Evolutionary conservation across 2,329 filamentous ascomycete genomes (phyloP).

Genomic region (Cercospora zeae-maydis): DNA sequence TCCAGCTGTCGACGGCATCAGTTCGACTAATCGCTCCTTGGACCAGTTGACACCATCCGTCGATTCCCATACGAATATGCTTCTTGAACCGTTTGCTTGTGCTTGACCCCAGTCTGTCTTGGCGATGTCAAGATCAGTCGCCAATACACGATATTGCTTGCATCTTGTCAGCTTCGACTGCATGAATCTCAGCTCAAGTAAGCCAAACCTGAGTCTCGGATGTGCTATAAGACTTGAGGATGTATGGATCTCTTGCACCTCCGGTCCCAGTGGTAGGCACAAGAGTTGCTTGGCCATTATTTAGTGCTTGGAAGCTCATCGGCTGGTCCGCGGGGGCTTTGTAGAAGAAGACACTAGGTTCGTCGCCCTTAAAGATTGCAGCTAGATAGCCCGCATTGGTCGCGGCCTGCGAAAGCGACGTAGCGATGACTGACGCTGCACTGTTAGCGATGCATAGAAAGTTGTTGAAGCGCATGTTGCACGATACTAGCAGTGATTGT

Average conservation of each 20-base stretch:
- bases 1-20: not conserved
- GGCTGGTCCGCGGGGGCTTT: not conserved
- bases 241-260: not conserved
- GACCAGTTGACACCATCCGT: not conserved
- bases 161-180: not conserved
- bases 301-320: not conserved
- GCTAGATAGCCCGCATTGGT: not conserved
- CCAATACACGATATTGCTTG: not conserved
- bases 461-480: not conserved
- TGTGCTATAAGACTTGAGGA: not conserved
- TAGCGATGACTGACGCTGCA: not conserved
- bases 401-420: not conserved
- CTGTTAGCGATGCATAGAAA: not conserved
- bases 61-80: not conserved
- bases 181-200: not conserved
- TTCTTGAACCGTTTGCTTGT: not conserved
- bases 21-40: not conserved
- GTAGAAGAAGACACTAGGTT: constrained; percentile 3
- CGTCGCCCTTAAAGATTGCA: not conserved
- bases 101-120: not conserved
- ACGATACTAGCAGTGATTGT: not conserved
- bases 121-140: not conserved
- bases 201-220: not conserved
- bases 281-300: not conserved
- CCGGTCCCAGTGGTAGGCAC: not conserved